phyloP scores from a whole-genome alignment of 164 flowering plant species.

The Stephania japonica region DNA sequence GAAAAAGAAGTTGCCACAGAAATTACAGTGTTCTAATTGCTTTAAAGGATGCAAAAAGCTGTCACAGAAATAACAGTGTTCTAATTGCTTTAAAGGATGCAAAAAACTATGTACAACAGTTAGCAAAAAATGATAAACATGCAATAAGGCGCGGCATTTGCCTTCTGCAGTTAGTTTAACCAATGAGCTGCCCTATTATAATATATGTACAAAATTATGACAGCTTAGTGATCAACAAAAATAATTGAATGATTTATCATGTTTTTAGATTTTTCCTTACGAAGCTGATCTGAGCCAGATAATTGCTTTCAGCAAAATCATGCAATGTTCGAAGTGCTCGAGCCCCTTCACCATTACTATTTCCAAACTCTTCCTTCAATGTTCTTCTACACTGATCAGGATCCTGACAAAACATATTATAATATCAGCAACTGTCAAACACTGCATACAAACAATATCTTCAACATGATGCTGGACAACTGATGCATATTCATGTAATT shows the following conservation, averaged over 20 bases:
- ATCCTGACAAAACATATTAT: constrained; percentile 21
- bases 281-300: constrained; percentile 61
- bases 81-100: background rate
- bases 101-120: background rate
- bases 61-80: background rate
- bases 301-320: constrained; percentile 94
- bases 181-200: background rate
- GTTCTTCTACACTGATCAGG: constrained; percentile 42
- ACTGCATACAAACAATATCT: background rate
- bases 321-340: constrained; percentile 66
- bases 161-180: background rate
- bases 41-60: background rate
- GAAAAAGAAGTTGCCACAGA: too few relatives aligned
- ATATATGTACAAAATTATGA: background rate
- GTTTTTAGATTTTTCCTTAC: constrained; percentile 34
- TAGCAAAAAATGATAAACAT: background rate
- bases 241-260: constrained; percentile 17
- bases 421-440: background rate
- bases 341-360: constrained; percentile 39
- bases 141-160: background rate
- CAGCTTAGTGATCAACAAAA: background rate
- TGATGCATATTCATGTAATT: background rate
- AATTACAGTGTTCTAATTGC: background rate
- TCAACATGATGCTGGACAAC: background rate
- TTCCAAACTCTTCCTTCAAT: constrained; percentile 46